Evolutionary conservation across 2,329 filamentous ascomycete genomes (phyloP).

Genomic region (Emmonsia crescens): DNA sequence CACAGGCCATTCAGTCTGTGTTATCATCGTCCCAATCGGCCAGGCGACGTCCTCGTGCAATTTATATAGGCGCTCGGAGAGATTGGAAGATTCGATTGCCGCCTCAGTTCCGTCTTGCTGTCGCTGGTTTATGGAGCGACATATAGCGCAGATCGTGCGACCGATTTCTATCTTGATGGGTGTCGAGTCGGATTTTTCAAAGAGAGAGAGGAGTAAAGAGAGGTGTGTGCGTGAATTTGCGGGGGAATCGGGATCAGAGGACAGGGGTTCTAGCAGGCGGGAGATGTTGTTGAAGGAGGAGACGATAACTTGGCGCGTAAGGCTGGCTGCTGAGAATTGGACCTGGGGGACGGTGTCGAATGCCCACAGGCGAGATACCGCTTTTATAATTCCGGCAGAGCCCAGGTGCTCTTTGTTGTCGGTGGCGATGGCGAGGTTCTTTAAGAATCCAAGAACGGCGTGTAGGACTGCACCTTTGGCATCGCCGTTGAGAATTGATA

Average conservation of each 20-base stretch:
- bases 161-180: slow-evolving; percentile 39
- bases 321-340: slow-evolving; percentile 34
- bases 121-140: slow-evolving; percentile 7
- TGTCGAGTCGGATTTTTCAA: slow-evolving; percentile 31
- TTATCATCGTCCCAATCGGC: slow-evolving; percentile 34
- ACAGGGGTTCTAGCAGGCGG: slow-evolving; percentile 24
- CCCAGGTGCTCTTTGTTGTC: slow-evolving; percentile 32
- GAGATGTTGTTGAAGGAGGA: slow-evolving; percentile 29
- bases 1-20: slow-evolving; percentile 38
- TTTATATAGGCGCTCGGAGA: slow-evolving; percentile 22
- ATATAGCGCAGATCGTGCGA: slow-evolving; percentile 36
- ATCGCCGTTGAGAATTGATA: slow-evolving; percentile 28
- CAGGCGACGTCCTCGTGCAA: slow-evolving; percentile 27
- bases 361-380: slow-evolving; percentile 29
- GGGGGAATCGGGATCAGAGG: slow-evolving; percentile 20
- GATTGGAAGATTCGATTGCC: slow-evolving; percentile 9
- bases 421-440: slow-evolving; percentile 37
- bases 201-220: slow-evolving; percentile 32
- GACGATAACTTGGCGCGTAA: slow-evolving; percentile 30
- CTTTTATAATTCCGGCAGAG: slow-evolving; percentile 29
- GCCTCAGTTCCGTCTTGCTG: slow-evolving; percentile 6
- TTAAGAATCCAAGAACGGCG: slow-evolving; percentile 36
- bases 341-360: slow-evolving; percentile 35
- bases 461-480: slow-evolving; percentile 33
- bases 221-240: slow-evolving; percentile 27